Base-by-base conservation (phyloP, 1,284 basidiomycete species). In the Trametes polyzona region DNA sequence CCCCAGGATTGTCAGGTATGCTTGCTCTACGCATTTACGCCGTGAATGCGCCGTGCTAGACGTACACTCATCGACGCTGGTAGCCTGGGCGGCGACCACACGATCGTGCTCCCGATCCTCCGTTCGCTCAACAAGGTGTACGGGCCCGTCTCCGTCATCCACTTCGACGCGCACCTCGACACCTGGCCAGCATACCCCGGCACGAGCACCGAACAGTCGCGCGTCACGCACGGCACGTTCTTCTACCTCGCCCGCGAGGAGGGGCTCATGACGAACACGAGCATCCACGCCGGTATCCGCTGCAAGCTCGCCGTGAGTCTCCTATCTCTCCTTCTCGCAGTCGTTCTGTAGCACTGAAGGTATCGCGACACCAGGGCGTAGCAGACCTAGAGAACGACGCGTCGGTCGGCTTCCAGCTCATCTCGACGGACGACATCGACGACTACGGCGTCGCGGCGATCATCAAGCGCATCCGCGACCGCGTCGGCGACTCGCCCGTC, bases 81-180 rank as follows among this genome's bases (percentile, higher is more conserved):
- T 61, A 89, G 86, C 65, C 77, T 93, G 40, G 90, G 90, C 36
- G 90, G 90, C 9, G 90, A 92, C 64, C 89, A 92, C 67, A 89
- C 90, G 2, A 89, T 92, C 60, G 88, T 89, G 14, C 78, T 88
- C 21, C 89, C 90, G 8, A 90, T 92, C 62, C 78, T 93, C 14
- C 84, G 89, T 39, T 80, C 90, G 6, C 73, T 93, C 39, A 72
- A 88, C 74, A 83, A 83, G 67, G 77, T 87, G 19, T 90, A 93
- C 66, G 90, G 90, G 1, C 87, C 88, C 0, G 79, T 91, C 47
- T 86, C 87, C 32, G 87, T 92, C 44, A 90, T 93, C 47, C 91
- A 93, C 69, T 92, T 93, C 61, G 90, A 93, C 67, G 86, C 88
- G 0, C 90, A 93, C 71, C 74, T 91, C 33, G 83, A 87, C 63